These are phyloP conservation scores for Cystobasidium sp. DNA, from an alignment of 1,284 basidiomycete genomes.

Conservation along the genomic window DNA sequence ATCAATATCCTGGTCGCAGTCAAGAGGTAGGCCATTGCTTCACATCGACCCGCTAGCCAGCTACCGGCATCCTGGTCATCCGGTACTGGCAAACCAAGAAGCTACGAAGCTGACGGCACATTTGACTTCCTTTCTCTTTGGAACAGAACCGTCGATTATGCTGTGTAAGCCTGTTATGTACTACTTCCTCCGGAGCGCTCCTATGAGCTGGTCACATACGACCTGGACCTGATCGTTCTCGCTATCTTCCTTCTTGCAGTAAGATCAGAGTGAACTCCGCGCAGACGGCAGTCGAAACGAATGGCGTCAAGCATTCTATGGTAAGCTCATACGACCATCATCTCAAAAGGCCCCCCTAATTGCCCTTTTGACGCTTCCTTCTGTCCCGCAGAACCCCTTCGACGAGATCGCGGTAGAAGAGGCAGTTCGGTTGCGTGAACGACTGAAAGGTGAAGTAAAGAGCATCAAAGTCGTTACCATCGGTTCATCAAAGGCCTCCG, in stretches of 20 bases:
- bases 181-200: no score
- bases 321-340: constrained; percentile 61
- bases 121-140: not conserved
- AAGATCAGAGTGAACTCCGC: constrained; percentile 93
- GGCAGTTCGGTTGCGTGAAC: constrained; percentile 88
- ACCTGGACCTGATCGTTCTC: constrained; percentile 16
- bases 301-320: constrained; percentile 95
- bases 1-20: constrained; percentile 86
- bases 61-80: not conserved
- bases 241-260: constrained; percentile 62
- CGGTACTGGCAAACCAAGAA: not conserved
- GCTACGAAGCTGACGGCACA: not conserved
- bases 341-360: constrained; percentile 9
- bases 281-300: constrained; percentile 89
- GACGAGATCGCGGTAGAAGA: constrained; percentile 99
- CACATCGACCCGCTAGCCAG: not conserved
- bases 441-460: constrained; percentile 71
- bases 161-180: constrained; percentile 50
- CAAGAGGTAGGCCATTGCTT: constrained; percentile 64
- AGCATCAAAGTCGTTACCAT: constrained; percentile 90
- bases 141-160: constrained; percentile 58
- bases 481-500: constrained; percentile 85
- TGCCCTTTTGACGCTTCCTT: not conserved
- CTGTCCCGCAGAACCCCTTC: constrained; percentile 76
- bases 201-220: not conserved